Evolutionary conservation across 768 basidiomycete species (phyloP), one percentile per base, ranked within the genome.

Genomic region (Rhodocollybia butyracea): DNA sequence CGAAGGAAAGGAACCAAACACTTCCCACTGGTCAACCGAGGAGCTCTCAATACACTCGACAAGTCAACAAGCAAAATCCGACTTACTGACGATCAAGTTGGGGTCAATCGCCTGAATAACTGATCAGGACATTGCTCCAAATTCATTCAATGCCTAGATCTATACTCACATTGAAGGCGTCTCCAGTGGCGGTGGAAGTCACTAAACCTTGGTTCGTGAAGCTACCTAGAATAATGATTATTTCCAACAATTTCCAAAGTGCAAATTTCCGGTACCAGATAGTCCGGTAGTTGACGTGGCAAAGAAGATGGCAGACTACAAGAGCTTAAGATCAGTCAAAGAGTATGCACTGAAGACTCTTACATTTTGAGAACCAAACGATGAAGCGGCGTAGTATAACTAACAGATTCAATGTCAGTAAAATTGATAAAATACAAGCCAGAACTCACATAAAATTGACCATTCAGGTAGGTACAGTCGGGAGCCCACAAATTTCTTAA

Each of bases 331-430:
- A 32, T 34, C 31, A n/a, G 45, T n/a, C 10, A 12, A 21, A 34
- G 55, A 47, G 17, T 24, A 24, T 4, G 5, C 17, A 39, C 27
- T 21, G 11, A 21, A 36, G 43, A 41, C 45, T 29, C 5, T n/a
- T n/a, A 75, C 76, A 10, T 77, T 77, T 60, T 79, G 76, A 0
- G 77, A 79, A n/a, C 81, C 81, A 61, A 82, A 82, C 48, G 72
- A 76, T 1, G 81, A 81, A 0, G 81, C 81, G 2, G 80, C 66
- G 59, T 82, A 83, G 65, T 80, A 82, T 4, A 82, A 66, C 81
- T 81, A 34, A 7, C 19, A 59, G 22, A 19, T 27, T 34, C 22
- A 22, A n/a, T 59, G 30, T 54, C 53, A 40, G 24, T 10, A 40
- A 56, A 27, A 6, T 36, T 1, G 2, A 24, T n/a, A 6, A 22